Evolutionary conservation across 2,329 filamentous ascomycete species (phyloP).

Genomic region (Fusarium odoratissimum): DNA sequence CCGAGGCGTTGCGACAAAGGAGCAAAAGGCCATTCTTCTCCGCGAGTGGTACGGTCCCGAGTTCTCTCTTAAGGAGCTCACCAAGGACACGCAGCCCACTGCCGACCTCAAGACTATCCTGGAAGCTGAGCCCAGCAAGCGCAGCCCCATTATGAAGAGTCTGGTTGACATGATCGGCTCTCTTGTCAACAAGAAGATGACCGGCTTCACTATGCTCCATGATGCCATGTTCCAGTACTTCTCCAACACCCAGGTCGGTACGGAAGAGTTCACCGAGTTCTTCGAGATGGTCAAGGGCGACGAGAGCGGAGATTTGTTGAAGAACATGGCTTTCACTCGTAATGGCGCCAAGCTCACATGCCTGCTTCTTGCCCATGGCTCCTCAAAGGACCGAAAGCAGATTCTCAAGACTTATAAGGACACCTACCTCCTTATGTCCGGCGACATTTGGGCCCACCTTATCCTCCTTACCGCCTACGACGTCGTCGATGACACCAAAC

Average conservation of each 20-base stretch:
- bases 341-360: constrained; percentile 86
- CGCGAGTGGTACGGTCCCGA: constrained; percentile 97
- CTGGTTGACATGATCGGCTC: constrained; percentile 89
- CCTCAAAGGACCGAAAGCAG: constrained; percentile 91
- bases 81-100: constrained; percentile 64
- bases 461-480: constrained; percentile 89
- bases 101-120: constrained; percentile 82
- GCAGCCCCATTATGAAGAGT: constrained; percentile 85
- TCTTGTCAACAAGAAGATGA: constrained; percentile 95
- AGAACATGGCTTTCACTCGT: constrained; percentile 96
- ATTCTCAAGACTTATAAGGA: constrained; percentile 92
- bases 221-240: constrained; percentile 99
- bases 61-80: constrained; percentile 80
- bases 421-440: constrained; percentile 85
- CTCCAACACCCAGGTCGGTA: constrained; percentile 79
- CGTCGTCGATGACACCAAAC: constrained; percentile 92
- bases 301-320: constrained; percentile 87
- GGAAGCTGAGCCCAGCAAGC: constrained; percentile 83
- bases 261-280: constrained; percentile 86
- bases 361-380: constrained; percentile 83
- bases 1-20: constrained; percentile 83
- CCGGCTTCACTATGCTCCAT: constrained; percentile 96
- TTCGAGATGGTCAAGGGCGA: constrained; percentile 92
- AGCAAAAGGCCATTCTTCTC: constrained; percentile 86
- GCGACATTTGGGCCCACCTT: constrained; percentile 80